Base-by-base conservation (phyloP, 352 stramenopile genomes). In the Globisporangium canariense region DNA sequence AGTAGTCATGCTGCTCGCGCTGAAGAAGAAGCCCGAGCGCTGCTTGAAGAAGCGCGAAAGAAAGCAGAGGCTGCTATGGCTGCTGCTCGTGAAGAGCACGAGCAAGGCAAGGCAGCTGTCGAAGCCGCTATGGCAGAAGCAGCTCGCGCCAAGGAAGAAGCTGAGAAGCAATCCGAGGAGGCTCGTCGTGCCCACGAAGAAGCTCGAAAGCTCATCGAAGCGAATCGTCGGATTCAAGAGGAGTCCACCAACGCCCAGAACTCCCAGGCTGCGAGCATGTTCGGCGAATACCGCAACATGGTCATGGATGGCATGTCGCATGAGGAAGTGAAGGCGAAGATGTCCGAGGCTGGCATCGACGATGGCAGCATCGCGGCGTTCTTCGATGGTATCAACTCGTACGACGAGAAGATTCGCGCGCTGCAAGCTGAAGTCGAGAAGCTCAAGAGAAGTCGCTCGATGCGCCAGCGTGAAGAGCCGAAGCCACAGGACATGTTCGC, bases 91-190 rank as follows among this genome's bases (percentile, higher is more conserved):
- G 84, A 90, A 62, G 86, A 93, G 50, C 82, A 91, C 34, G 79
- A 83, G 34, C 82, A 94, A 69, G 86, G 86, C 52, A 91, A 91
- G 53, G 86, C 84, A 13, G 86, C 86, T 30, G 86, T 94, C 22
- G 86, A 94, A 65, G 87, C 86, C 28, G 86, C 86, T 0, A 91
- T 94, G 80, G 84, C 85, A 8, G 86, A 94, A 80, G 86, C 86
- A 52, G 81, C 84, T 14, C 64, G 67, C 22, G 82, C 83, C 11
- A 94, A 94, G 60, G 80, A 93, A 65, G 83, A 92, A 64, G 86
- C 86, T 22, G 86, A 94, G 46, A 82, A 73, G n/a, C 86, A 94
- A 59, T 80, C 85, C 32, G 83, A 80, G 10, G 86, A 94, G 67
- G 86, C 86, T 6, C 76, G 74, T 46, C 77, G 83, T 32, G 85